Percentiles rank a stretch among this genome's conserved stretches.
Conservation (phyloP, 2,329 filamentous ascomycete species). For the Teratosphaeria zuluensis region DNA sequence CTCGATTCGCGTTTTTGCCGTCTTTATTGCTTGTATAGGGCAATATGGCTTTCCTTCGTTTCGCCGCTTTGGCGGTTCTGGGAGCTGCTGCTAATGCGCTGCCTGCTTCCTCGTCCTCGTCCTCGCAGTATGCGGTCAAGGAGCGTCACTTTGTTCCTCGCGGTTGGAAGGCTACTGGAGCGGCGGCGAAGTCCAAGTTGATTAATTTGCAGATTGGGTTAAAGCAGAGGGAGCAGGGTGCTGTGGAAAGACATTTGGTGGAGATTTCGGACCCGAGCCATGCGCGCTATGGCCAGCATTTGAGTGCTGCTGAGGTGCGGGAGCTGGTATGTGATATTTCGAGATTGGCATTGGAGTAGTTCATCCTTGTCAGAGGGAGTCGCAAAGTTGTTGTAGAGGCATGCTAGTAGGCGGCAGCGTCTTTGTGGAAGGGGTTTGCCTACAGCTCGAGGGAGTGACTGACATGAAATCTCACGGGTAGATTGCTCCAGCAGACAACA, state of each 20-base stretch:
- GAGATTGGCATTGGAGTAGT: not conserved
- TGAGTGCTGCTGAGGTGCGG: slow-evolving; percentile 43
- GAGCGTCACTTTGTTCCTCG: slow-evolving; percentile 45
- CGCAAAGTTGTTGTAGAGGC: not conserved
- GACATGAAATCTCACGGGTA: slow-evolving; percentile 26
- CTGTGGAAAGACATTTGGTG: slow-evolving; percentile 46
- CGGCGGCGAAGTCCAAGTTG: slow-evolving; percentile 38
- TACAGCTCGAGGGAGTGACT: not conserved
- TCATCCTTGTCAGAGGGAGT: not conserved
- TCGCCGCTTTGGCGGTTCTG: not conserved
- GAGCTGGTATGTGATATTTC: not conserved
- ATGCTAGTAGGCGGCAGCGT: not conserved
- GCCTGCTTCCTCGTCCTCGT: slow-evolving; percentile 5
- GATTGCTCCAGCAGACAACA: slow-evolving; percentile 44
- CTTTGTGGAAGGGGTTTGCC: too few species aligned
- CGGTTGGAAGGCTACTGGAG: slow-evolving; percentile 40
- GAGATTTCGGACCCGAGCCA: slow-evolving; percentile 47
- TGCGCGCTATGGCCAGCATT: slow-evolving; percentile 44
- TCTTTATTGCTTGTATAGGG: not conserved
- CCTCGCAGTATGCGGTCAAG: slow-evolving; percentile 44
- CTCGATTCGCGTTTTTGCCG: not conserved
- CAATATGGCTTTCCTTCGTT: not conserved
- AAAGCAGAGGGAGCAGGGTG: slow-evolving; percentile 47
- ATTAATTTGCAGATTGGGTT: slow-evolving; percentile 50
- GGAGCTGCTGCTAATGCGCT: slow-evolving; percentile 5